These are phyloP conservation scores for Trichosporon asahii DNA, from an alignment of 1,284 basidiomycete genomes.

Conservation along the genomic window DNA sequence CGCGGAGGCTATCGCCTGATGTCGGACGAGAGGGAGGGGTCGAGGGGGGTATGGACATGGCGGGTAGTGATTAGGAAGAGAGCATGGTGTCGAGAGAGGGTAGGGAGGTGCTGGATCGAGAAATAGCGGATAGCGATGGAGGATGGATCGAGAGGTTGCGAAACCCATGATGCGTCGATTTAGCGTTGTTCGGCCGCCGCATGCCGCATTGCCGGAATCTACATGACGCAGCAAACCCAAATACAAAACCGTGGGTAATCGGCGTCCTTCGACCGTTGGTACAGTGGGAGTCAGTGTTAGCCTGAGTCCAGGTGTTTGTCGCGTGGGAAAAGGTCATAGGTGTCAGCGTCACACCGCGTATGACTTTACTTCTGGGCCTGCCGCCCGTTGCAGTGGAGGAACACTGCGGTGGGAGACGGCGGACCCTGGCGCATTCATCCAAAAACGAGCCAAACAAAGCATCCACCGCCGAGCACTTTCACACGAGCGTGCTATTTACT, in stretches of 20 bases:
- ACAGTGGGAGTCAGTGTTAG: background rate
- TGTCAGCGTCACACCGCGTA: background rate
- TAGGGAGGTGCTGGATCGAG: background rate
- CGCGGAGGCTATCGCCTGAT: constrained; percentile 3
- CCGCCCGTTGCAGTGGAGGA: background rate
- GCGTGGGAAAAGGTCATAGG: background rate
- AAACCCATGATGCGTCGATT: background rate
- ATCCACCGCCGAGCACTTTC: background rate
- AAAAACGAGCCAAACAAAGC: constrained; percentile 20
- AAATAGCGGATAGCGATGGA: background rate
- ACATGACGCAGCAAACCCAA: background rate
- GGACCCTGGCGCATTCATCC: background rate
- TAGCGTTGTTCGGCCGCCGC: constrained; percentile 1
- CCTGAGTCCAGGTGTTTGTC: background rate
- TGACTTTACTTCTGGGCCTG: background rate
- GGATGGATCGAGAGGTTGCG: background rate
- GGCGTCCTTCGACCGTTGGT: background rate
- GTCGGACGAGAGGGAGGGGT: background rate
- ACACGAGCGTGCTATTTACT: constrained; percentile 5
- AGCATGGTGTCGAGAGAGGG: background rate
- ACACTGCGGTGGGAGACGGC: no score
- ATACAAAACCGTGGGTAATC: background rate
- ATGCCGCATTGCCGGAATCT: constrained; percentile 3
- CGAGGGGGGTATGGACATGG: constrained; percentile 5
- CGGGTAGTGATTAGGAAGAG: background rate